phyloP scores from a whole-genome alignment of 129 eudicot genomes.

The Helianthus annuus region HanXRQr2.0-SUNRISE NC_035446.2:147683055-147683554 shows the following conservation, averaged over 20 bases:
- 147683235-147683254: constrained; percentile 58
- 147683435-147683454: constrained; percentile 73
- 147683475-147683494: constrained; percentile 87
- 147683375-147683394: constrained; percentile 51
- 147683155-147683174: constrained; percentile 54
- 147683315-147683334: constrained; percentile 52
- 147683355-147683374: constrained; percentile 56
- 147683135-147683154: constrained; percentile 42
- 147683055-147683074: not conserved
- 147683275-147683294: constrained; percentile 76
- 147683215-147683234: not conserved
- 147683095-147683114: constrained; percentile 52
- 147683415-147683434: constrained; percentile 67
- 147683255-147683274: constrained; percentile 62
- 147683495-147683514: constrained; percentile 93
- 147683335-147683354: constrained; percentile 69
- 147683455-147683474: constrained; percentile 64
- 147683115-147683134: constrained; percentile 42
- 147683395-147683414: constrained; percentile 65
- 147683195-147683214: not conserved
- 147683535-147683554: no score
- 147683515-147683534: not conserved
- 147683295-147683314: constrained; percentile 53
- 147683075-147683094: constrained; percentile 52
- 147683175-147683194: not conserved